Percentiles rank a stretch among this genome's conserved stretches.
Conservation (phyloP, 73 alveolate species). For the Symbiodinium pilosum region DNA sequence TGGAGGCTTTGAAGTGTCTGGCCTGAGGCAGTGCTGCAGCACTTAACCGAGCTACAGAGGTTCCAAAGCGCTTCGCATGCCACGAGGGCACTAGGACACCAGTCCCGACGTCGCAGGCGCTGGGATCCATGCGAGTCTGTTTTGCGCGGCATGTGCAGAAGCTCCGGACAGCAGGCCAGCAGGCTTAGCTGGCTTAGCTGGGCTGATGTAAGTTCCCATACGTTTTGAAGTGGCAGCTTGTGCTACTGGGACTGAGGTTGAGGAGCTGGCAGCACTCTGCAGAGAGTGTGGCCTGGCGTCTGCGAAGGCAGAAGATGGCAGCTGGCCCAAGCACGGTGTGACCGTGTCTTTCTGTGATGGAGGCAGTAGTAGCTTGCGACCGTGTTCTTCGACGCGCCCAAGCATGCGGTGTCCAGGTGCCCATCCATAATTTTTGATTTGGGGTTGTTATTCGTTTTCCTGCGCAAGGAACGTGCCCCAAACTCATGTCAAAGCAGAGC, state of each 20-base stretch:
- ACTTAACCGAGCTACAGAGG: slow-evolving; percentile 63
- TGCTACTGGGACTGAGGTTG: too few relatives aligned
- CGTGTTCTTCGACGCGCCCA: slow-evolving; percentile 21
- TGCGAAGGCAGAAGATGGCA: slow-evolving; percentile 38
- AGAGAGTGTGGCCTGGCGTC: slow-evolving; percentile 78
- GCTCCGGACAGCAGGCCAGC: neutral
- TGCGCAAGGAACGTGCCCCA: too few relatives aligned
- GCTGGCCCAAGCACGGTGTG: neutral
- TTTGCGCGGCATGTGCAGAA: neutral
- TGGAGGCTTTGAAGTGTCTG: neutral
- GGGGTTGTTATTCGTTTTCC: too few relatives aligned
- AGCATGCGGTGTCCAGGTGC: neutral
- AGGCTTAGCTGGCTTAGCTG: too few relatives aligned
- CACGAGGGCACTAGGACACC: too few relatives aligned
- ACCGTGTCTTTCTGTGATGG: too few relatives aligned
- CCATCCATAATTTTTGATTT: too few relatives aligned
- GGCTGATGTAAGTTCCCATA: too few relatives aligned
- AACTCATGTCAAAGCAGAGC: too few relatives aligned
- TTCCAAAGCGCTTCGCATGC: neutral
- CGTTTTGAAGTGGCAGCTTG: too few relatives aligned
- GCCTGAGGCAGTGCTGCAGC: slow-evolving; percentile 28
- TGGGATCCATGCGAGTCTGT: neutral
- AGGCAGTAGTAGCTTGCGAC: slow-evolving; percentile 58
- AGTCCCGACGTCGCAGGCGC: neutral
- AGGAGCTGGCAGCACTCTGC: slow-evolving; percentile 57